Evolutionary conservation across 2,329 filamentous ascomycete species (phyloP).

Genomic region (Ceratocystis cacaofunesta): DNA sequence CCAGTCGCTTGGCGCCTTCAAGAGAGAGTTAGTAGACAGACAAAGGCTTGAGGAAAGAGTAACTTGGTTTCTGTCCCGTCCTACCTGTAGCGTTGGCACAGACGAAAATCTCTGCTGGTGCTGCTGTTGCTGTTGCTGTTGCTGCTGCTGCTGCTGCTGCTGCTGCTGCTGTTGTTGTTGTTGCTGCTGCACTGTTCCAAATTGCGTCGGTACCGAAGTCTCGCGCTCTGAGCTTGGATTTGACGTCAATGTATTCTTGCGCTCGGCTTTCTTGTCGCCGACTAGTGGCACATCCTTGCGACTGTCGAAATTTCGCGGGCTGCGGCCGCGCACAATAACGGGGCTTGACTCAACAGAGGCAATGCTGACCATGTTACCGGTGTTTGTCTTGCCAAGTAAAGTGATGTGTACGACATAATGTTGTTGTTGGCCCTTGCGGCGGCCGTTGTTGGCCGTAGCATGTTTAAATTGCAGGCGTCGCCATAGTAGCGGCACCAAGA

Average conservation of each 20-base stretch:
- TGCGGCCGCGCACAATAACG: slow-evolving; percentile 88
- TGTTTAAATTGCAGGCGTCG: slow-evolving; percentile 91
- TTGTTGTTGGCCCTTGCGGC: slow-evolving; percentile 85
- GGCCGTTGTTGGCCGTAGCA: slow-evolving; percentile 88
- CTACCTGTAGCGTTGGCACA: slow-evolving; percentile 3
- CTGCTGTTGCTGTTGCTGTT: too few relatives aligned
- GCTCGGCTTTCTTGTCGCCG: slow-evolving; percentile 34
- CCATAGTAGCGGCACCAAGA: slow-evolving; percentile 78
- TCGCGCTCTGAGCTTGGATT: slow-evolving; percentile 19
- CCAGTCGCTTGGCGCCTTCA: not conserved
- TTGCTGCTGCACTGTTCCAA: slow-evolving; percentile 12
- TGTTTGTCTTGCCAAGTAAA: slow-evolving; percentile 59
- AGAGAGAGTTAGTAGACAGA: not conserved
- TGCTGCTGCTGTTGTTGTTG: not conserved
- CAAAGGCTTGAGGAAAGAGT: not conserved
- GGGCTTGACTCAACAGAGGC: slow-evolving; percentile 80
- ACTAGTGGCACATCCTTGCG: slow-evolving; percentile 71
- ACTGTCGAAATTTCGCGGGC: slow-evolving; percentile 85
- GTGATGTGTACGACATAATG: slow-evolving; percentile 84
- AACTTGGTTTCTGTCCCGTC: not conserved
- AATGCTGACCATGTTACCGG: slow-evolving; percentile 53
- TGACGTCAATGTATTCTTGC: slow-evolving; percentile 25
- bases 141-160: not conserved
- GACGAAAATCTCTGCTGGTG: slow-evolving; percentile 13
- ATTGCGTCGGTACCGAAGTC: slow-evolving; percentile 17